phyloP scores from a whole-genome alignment of 148 eudicot species.

The Bassia scoparia region DNA sequence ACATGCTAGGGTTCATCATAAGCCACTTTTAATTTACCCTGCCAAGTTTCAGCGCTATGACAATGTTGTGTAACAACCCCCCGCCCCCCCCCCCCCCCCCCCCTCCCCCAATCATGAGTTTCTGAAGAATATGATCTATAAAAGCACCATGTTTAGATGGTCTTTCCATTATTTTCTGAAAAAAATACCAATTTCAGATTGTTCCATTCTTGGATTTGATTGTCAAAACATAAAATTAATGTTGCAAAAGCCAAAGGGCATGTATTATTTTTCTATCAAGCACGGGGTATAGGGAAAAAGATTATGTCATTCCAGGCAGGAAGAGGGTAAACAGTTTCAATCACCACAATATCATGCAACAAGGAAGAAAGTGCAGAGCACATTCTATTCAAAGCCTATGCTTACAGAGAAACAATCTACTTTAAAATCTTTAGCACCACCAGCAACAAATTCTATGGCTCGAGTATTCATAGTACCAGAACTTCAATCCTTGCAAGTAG shows the following conservation, averaged over 20 bases:
- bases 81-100: too few relatives aligned
- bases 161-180: not conserved
- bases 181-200: not conserved
- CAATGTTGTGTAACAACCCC: too few relatives aligned
- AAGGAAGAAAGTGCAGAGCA: not conserved
- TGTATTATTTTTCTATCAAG: not conserved
- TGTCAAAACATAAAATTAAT: not conserved
- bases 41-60: too few relatives aligned
- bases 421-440: slow-evolving; percentile 82
- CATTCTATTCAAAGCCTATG: not conserved
- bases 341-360: not conserved
- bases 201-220: not conserved
- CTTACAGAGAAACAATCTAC: slow-evolving; percentile 35
- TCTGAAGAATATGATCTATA: not conserved
- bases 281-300: not conserved
- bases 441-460: slow-evolving; percentile 84
- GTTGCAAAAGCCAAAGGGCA: not conserved
- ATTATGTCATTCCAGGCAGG: not conserved
- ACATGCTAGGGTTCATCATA: not conserved
- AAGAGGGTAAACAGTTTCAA: not conserved
- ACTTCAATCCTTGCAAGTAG: slow-evolving; percentile 95
- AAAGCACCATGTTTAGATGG: not conserved
- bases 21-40: not conserved
- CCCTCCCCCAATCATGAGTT: too few relatives aligned
- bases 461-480: slow-evolving; percentile 90